Evolutionary conservation across 305 asterid species (phyloP), one percentile per base, ranked within the genome.

Genomic region (Solanum aculeatissimum): DNA sequence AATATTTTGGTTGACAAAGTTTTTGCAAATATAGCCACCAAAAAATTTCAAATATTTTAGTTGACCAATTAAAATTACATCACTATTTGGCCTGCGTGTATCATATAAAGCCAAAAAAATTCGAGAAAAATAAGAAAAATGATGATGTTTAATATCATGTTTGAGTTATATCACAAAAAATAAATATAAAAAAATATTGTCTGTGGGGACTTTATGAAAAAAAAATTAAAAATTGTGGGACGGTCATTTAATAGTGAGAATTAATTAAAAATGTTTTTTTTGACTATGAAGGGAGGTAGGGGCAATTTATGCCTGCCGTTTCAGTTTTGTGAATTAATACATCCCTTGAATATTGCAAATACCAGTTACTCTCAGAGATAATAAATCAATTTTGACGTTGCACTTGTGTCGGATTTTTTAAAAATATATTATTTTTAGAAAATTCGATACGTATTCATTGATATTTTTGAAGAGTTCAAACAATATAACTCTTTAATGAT

Each of bases 61-160:
- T 38, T 21, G 57, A 72, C 57, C 80, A 21, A 63, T 43, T 72
- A 43, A 9, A 70, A 70, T 70, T 40, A 70, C 19, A 32, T 70
- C 51, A 70, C 78, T 43, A 72, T 72, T 72, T 72, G 80, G 80
- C 80, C 80, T 72, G 80, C 80, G 43, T 72, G 38, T n/a, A 66
- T 12, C 38, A 19, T 19, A 9, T 19, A 40, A 19, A 40, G 29
- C 27, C 74, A 66, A 70, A 70, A 11, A 19, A 9, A 9, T 19
- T 21, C 49, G 38, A 18, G 6, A 68, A 68, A 66, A 32, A 9
- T 32, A 35, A 18, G 77, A 69, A 69, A 68, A 69, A 69, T 38
- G 51, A 69, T 38, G 16, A 69, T 18, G 77, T 27, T 69, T 9
- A 69, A 10, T 38, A 38, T 69, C 51, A 69, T 38, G 77, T 69